A percentile compares a stretch with the other conserved stretches of the same genome.
phyloP scores from a whole-genome alignment of 768 basidiomycete species.

The Termitomyces sp. region DNA sequence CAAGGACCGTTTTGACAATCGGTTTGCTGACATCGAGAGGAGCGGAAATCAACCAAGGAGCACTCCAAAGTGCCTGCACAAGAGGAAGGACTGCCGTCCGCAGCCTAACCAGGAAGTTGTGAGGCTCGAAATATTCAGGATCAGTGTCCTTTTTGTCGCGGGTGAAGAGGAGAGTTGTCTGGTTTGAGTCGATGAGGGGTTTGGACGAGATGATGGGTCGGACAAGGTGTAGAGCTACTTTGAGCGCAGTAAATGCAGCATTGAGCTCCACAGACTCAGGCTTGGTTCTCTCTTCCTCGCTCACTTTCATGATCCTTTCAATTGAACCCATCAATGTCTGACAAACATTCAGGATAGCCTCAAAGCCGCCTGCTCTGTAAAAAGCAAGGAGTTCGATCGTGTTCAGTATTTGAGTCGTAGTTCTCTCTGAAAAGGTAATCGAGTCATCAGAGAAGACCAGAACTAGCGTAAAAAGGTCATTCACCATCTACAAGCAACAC shows the following conservation, averaged over 20 bases:
- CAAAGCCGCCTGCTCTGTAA: constrained; percentile 66
- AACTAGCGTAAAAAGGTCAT: constrained; percentile 6
- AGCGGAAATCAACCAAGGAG: constrained; percentile 74
- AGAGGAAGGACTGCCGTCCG: constrained; percentile 69
- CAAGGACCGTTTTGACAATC: constrained; percentile 73
- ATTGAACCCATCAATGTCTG: constrained; percentile 53
- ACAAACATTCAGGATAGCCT: constrained; percentile 59
- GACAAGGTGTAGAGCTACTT: constrained; percentile 76
- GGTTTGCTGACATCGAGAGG: constrained; percentile 74
- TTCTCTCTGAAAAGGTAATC: constrained; percentile 53
- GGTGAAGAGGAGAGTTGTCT: constrained; percentile 68
- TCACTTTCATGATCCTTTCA: constrained; percentile 43
- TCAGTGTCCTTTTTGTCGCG: constrained; percentile 80
- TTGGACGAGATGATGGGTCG: constrained; percentile 75
- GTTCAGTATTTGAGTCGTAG: constrained; percentile 69
- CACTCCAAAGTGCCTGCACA: constrained; percentile 71
- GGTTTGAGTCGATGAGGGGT: constrained; percentile 79
- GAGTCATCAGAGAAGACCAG: constrained; percentile 7
- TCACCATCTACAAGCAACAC: constrained; percentile 48
- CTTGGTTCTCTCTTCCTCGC: constrained; percentile 55
- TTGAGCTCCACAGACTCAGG: constrained; percentile 59
- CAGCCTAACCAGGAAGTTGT: constrained; percentile 82
- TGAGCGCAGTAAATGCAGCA: constrained; percentile 77
- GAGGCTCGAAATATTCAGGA: constrained; percentile 76
- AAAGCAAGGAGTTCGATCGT: constrained; percentile 80